These are phyloP conservation scores for Magnolia sinica DNA, from an alignment of 164 flowering plant species.

Conservation along the genomic window DNA sequence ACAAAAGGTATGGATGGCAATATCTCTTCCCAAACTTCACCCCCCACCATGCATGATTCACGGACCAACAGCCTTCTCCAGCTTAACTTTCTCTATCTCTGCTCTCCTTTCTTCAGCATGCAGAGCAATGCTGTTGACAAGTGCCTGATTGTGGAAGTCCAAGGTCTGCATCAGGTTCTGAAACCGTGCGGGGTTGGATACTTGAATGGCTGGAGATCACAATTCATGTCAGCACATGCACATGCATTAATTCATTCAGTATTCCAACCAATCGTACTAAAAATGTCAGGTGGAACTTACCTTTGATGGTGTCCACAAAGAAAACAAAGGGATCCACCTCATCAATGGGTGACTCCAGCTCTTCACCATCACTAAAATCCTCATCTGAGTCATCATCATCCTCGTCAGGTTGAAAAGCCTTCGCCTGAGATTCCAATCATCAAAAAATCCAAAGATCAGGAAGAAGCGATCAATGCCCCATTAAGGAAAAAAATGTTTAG, in stretches of 20 bases:
- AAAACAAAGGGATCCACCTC: conserved; percentile 88
- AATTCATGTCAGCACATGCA: not conserved
- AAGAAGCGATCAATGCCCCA: too few species aligned
- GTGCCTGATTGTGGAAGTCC: conserved; percentile 79
- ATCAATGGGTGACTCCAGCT: conserved; percentile 91
- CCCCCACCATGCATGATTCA: conserved; percentile 23
- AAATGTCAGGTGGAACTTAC: conserved; percentile 23
- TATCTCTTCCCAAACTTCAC: not conserved
- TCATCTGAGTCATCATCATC: conserved; percentile 86
- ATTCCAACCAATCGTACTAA: not conserved
- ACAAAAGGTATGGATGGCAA: conserved; percentile 16
- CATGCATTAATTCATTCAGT: not conserved
- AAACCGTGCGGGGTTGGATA: conserved; percentile 65
- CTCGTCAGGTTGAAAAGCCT: conserved; percentile 55
- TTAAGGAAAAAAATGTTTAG: not conserved
- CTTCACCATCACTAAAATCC: conserved; percentile 94
- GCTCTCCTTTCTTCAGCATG: conserved; percentile 87
- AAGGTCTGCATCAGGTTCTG: conserved; percentile 82
- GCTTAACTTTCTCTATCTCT: conserved; percentile 81
- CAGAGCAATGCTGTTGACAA: conserved; percentile 85
- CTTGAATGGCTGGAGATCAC: conserved; percentile 55
- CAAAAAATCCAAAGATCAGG: not conserved
- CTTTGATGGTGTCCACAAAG: conserved; percentile 84
- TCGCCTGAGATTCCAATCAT: conserved; percentile 50
- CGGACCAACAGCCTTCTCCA: conserved; percentile 60